A percentile compares a stretch with the other conserved stretches of the same genome.
Evolutionary conservation across 2,329 filamentous ascomycete genomes (phyloP).

Genomic region (Hypoxylon rubiginosum): DNA sequence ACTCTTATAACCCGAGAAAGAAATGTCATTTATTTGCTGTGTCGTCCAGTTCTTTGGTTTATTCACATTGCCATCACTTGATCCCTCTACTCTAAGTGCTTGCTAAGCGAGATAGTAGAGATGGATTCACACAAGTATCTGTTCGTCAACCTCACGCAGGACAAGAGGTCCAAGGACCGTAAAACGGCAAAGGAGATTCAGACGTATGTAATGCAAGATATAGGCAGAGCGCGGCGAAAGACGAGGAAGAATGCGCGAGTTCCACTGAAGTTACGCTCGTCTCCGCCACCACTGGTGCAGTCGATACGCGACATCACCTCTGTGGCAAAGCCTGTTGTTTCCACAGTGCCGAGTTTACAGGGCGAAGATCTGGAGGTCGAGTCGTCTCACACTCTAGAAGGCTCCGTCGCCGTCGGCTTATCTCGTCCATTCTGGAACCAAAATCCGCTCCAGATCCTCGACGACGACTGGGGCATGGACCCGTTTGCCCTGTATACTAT

Average conservation of each 20-base stretch:
- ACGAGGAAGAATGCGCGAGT: conserved; percentile 31
- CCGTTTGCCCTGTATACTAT: conserved; percentile 33
- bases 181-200: conserved; percentile 34
- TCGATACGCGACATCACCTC: conserved; percentile 19
- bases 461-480: conserved; percentile 37
- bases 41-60: conserved; percentile 2
- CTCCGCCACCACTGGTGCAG: conserved; percentile 31
- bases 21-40: not conserved
- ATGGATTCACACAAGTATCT: conserved; percentile 37
- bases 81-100: conserved; percentile 15
- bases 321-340: conserved; percentile 18
- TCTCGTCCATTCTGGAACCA: conserved; percentile 38
- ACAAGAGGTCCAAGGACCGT: conserved; percentile 35
- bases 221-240: conserved; percentile 37
- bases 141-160: conserved; percentile 37
- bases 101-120: conserved; percentile 19
- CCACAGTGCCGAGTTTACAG: conserved; percentile 8
- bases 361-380: conserved; percentile 19
- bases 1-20: not conserved
- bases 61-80: not conserved
- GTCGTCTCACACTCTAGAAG: conserved; percentile 25
- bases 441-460: conserved; percentile 32
- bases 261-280: conserved; percentile 31
- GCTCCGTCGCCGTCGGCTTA: conserved; percentile 19
- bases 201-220: conserved; percentile 37